Base-by-base conservation (phyloP, 768 basidiomycete species). In the Coprinopsis strossmayeri region DNA sequence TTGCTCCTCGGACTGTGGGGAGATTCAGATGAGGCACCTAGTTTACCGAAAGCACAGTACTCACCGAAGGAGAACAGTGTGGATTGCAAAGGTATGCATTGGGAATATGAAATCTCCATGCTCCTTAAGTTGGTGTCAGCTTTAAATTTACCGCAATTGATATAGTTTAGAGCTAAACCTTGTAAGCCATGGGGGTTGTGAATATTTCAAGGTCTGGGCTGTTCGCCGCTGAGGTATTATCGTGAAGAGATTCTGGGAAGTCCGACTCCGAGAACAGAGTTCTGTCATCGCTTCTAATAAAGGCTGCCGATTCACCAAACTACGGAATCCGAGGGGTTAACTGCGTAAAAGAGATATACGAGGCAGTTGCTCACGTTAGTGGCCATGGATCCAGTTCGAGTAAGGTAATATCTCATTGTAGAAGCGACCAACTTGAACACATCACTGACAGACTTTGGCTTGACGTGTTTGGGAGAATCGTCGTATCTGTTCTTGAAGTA, bases 341-440 rank as follows among this genome's bases (percentile, higher is more conserved):
- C n/a, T n/a, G n/a, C n/a, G n/a, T n/a, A n/a, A n/a, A n/a, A n/a
- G n/a, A n/a, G n/a, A n/a, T n/a, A n/a, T n/a, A n/a, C n/a, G n/a
- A n/a, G n/a, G n/a, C n/a, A n/a, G n/a, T n/a, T 26, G 13, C 70
- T 49, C 43, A 84, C 84, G 48, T 82, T 84, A 4, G 64, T 69
- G 1, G 78, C 60, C 25, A 86, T 49, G 2, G 76, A 71, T 0
- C 84, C 84, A 2, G 63, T 72, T 1, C 69, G 64, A 10, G 61
- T 65, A 13, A 72, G 28, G n/a, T 59, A 49, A 55, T 82, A 86
- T 53, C 73, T 67, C 3, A 60, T 44, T 7, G 69, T 15, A 0
- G 70, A 70, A 2, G 49, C 52, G 11, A 70, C 9, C 18, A 72
- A 39, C 35, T 64, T 68, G 41, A 61, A 46, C 12, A 46, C 49